Base-by-base conservation (phyloP, 164 flowering plant genomes). In the Buxus sempervirens region DNA sequence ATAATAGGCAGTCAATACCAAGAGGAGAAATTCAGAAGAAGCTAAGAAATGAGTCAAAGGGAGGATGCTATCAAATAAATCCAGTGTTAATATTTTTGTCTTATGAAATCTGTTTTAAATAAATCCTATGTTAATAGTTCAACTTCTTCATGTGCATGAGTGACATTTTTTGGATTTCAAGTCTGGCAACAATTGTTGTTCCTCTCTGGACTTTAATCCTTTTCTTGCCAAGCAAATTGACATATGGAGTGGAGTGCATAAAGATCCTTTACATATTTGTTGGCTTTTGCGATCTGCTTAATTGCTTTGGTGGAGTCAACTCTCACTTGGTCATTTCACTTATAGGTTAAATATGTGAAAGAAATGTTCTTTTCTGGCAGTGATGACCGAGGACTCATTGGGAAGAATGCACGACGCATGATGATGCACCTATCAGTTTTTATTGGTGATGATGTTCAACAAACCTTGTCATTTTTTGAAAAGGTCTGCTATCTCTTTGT, bases 331-430 rank as follows among this genome's bases (percentile, higher is more conserved):
- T 13, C 36, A 20, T 70, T 36, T 69, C 59, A 51, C 38, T 70
- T 70, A 63, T 81, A 94, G 97, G 98, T 94, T 61, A 86, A 81
- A 69, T 84, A 80, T 80, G 72, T 90, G 86, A 91, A 91, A 84
- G 85, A 90, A 78, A 75, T 90, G 60, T 80, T 95, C 64, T 88
- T 85, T 82, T 76, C 91, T 78, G 74, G 79, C 76, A 71, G 82
- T 76, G 77, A 82, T 26, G 72, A 76, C 62, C 81, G 69, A 36
- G 73, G 56, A 20, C 48, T 73, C 14, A 58, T 82, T 41, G 90
- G 85, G 6, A 87, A 79, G 75, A 82, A 82, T 75, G 95, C 96
- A 19, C 88, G 90, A 1, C 84, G 84, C 5, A 89, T 91, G 97
- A 85, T 91, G 96, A 77, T 70, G 69, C 78, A 81, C 66, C 71